Evolutionary conservation across 371 early-diverging fungal species (phyloP), one percentile per base, ranked within the genome.

Genomic region (Actinomortierella ambigua): DNA sequence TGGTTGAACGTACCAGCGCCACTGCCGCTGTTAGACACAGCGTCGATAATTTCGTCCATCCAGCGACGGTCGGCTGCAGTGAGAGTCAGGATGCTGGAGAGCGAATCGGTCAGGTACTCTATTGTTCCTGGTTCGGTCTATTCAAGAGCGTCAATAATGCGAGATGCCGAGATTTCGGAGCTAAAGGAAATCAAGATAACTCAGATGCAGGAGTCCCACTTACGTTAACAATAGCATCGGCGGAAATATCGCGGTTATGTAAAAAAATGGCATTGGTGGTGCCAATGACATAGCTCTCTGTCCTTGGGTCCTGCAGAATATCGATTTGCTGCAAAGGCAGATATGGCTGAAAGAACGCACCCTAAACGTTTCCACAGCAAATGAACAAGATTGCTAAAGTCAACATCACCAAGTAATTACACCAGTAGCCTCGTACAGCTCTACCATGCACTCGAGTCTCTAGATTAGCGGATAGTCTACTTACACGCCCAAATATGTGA

Each of bases 241-340:
- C 81, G n/a, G 79, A 83, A 23, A 82, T 85, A 17, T 84, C 83
- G 49, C 86, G 89, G 59, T 92, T 87, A 61, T 90, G 90, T 41
- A 88, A 78, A 61, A 94, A 90, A 28, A 94, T 91, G 49, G 88
- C 82, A 58, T 94, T 94, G 55, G 90, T 89, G 0, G 92, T 91
- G 24, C 94, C 94, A 17, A 89, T 86, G 3, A 93, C 73, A 59
- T 88, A 93, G 0, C 90, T 82, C 47, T 79, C 79, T 2, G 93
- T 91, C 40, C 82, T 78, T 23, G 87, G 81, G 13, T 89, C 82
- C 42, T 85, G 85, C 0, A 93, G 62, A 60, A 86, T 87, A 52
- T 94, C 92, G 24, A 94, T 90, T 66, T 94, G 94, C 61, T 94
- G 94, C 11, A 94, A 76, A 13, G 94, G 93, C 47, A 93, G 76